Base-by-base conservation (phyloP, 176 grass and related monocot species). In the Avena sativa region DNA sequence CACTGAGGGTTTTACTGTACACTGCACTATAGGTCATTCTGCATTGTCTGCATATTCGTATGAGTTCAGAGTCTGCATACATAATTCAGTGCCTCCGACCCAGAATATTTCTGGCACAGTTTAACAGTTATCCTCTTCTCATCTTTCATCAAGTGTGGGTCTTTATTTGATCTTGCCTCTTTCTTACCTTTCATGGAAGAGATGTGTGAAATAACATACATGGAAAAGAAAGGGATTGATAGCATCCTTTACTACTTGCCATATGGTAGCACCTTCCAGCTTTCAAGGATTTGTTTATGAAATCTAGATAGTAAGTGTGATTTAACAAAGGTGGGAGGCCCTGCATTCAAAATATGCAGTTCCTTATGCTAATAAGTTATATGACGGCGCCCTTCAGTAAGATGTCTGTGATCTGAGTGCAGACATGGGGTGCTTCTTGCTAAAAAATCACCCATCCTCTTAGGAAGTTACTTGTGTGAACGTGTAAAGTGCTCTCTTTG, bases 261-360 rank as follows among this genome's bases (percentile, higher is more conserved):
- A 19, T 82, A 64, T 73, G 19, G 6, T 70, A 71, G 5, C 65
- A 50, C 51, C 48, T 88, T 82, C 63, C 53, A 88, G 46, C 72
- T 48, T 64, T 56, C 47, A 64, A 74, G 21, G 71, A 78, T 71
- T 87, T 91, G 6, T 91, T 87, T 86, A 81, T 88, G 44, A 72
- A 48, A 82, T 81, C 44, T 86, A 82, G 86, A 71, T 78, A 78
- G n/a, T 23, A 65, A 62, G 43, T 77, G 52, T 65, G 86, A 81
- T 71, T 82, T 82, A 91, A 88, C 43, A 91, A 91, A 78, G 20
- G 25, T 32, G 34, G 46, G 81, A 82, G 44, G 63, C 63, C 78
- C 62, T 78, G 17, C 21, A 56, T 68, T 82, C 82, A 67, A 88
- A 84, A 91, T 81, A 81, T 85, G 81, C 89, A 88, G 76, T 62